phyloP scores from a whole-genome alignment of 2,329 filamentous ascomycete genomes.

The Pseudocercospora eumusae region DNA sequence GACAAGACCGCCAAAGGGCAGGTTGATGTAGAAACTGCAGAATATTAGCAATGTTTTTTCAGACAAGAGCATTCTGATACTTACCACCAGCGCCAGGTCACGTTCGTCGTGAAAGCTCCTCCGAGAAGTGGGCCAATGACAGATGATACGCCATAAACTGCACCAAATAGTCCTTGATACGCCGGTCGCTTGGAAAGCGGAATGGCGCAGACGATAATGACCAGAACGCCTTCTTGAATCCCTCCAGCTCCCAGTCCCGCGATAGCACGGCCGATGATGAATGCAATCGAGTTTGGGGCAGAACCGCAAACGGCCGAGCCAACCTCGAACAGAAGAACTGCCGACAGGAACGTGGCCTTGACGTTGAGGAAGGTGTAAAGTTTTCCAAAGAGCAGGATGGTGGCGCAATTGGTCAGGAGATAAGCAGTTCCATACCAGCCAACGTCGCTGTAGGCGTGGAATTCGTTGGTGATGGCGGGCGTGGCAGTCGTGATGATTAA shows the following conservation, averaged over 20 bases:
- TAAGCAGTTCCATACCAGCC: slow-evolving; percentile 47
- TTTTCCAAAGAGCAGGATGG: slow-evolving; percentile 11
- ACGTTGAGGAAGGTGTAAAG: slow-evolving; percentile 1
- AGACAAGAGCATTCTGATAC: not conserved
- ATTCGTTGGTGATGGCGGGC: slow-evolving; percentile 46
- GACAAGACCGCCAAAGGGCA: slow-evolving; percentile 46
- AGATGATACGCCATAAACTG: slow-evolving; percentile 42
- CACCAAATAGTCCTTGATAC: slow-evolving; percentile 43
- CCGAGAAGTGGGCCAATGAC: slow-evolving; percentile 50
- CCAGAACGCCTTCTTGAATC: slow-evolving; percentile 45
- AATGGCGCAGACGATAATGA: slow-evolving; percentile 8
- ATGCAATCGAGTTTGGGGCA: slow-evolving; percentile 50
- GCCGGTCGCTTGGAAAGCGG: slow-evolving; percentile 20
- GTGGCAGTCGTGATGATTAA: slow-evolving; percentile 47
- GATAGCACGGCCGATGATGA: slow-evolving; percentile 55
- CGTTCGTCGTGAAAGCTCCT: slow-evolving; percentile 46
- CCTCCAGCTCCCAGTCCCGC: slow-evolving; percentile 57
- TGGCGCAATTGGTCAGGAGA: slow-evolving; percentile 44
- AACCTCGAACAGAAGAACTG: slow-evolving; percentile 46
- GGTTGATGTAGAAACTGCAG: slow-evolving; percentile 43
- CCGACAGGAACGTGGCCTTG: slow-evolving; percentile 44
- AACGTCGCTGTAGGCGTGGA: slow-evolving; percentile 41
- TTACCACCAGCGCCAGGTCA: slow-evolving; percentile 43
- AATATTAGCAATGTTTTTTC: slow-evolving; percentile 12
- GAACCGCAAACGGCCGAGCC: slow-evolving; percentile 54